Percentiles rank a stretch among this genome's conserved stretches.
These are phyloP conservation scores for Xylariaceae sp. DNA, from an alignment of 2,329 filamentous ascomycete species.

Conservation along the genomic window DNA sequence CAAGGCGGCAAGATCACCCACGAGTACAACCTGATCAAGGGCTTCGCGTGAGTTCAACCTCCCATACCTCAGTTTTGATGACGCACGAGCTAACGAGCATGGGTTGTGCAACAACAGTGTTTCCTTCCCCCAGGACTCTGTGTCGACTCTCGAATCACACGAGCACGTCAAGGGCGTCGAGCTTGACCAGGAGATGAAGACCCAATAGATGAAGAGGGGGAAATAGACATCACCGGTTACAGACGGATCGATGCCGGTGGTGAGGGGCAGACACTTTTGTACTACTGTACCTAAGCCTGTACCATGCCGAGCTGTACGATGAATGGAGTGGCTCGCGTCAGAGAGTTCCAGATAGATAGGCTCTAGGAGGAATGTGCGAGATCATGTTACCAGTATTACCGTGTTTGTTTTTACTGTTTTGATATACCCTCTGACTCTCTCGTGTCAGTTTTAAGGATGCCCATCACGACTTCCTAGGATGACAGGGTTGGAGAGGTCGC, in stretches of 20 bases:
- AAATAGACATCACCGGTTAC: neutral
- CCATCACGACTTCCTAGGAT: too few relatives aligned
- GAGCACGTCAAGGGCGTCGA: conserved; percentile 74
- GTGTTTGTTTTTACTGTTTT: too few relatives aligned
- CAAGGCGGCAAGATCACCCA: conserved; percentile 81
- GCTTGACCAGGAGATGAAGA: conserved; percentile 65
- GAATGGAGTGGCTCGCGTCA: too few relatives aligned
- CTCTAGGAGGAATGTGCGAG: too few relatives aligned
- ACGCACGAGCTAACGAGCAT: neutral
- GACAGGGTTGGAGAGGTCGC: too few relatives aligned
- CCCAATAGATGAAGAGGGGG: conserved; percentile 52
- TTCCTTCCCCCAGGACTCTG: conserved; percentile 62
- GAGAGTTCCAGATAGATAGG: too few relatives aligned
- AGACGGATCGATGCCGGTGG: neutral
- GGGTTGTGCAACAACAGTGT: conserved; percentile 56
- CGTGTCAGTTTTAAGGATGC: neutral
- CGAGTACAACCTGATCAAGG: conserved; percentile 85
- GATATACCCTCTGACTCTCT: neutral
- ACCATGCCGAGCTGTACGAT: too few relatives aligned
- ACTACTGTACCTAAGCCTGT: too few relatives aligned
- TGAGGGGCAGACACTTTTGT: neutral
- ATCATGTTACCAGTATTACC: too few relatives aligned
- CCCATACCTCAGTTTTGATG: neutral
- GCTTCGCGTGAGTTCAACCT: conserved; percentile 70
- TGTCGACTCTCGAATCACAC: conserved; percentile 63